Evolutionary conservation across 1,284 basidiomycete species (phyloP).

Genomic region (Leccinum pachyderme): DNA sequence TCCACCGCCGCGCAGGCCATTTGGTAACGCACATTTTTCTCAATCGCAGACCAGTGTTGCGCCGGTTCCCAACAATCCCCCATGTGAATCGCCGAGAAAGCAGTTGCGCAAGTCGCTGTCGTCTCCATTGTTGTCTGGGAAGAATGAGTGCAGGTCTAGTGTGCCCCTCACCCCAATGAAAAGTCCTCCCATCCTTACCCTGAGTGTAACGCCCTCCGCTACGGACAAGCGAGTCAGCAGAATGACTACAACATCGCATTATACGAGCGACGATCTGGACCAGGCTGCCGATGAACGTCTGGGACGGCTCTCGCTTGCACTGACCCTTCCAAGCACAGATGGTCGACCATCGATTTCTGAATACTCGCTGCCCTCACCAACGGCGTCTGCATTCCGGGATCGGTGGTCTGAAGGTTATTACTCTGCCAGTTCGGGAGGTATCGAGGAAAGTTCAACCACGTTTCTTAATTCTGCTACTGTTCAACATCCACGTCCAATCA

Average conservation of each 20-base stretch:
- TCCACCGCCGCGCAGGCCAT: slow-evolving; percentile 57
- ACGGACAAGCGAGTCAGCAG: slow-evolving; percentile 31
- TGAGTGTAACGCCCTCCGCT: slow-evolving; percentile 33
- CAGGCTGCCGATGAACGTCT: slow-evolving; percentile 34
- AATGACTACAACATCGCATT: slow-evolving; percentile 37
- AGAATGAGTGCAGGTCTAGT: slow-evolving; percentile 35
- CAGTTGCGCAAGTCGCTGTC: slow-evolving; percentile 44
- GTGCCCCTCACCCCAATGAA: slow-evolving; percentile 35
- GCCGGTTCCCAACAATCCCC: slow-evolving; percentile 3
- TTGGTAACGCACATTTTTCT: slow-evolving; percentile 49
- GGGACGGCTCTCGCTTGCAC: slow-evolving; percentile 36
- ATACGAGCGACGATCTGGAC: slow-evolving; percentile 41
- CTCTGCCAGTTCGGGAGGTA: slow-evolving; percentile 24
- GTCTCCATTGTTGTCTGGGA: slow-evolving; percentile 51
- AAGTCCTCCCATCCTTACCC: slow-evolving; percentile 40
- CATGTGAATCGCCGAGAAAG: slow-evolving; percentile 12
- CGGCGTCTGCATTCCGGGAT: slow-evolving; percentile 70
- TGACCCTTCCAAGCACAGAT: slow-evolving; percentile 30
- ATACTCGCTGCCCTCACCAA: slow-evolving; percentile 60
- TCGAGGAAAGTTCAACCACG: slow-evolving; percentile 7
- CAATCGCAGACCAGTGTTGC: slow-evolving; percentile 55
- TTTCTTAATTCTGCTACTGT: slow-evolving; percentile 13
- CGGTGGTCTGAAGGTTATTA: slow-evolving; percentile 33
- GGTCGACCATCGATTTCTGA: slow-evolving; percentile 52
- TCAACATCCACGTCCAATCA: slow-evolving; percentile 37